Evolutionary conservation across 2,329 filamentous ascomycete genomes (phyloP), one percentile per base, ranked within the genome.

Genomic region (Davidsoniella eucalypti): DNA sequence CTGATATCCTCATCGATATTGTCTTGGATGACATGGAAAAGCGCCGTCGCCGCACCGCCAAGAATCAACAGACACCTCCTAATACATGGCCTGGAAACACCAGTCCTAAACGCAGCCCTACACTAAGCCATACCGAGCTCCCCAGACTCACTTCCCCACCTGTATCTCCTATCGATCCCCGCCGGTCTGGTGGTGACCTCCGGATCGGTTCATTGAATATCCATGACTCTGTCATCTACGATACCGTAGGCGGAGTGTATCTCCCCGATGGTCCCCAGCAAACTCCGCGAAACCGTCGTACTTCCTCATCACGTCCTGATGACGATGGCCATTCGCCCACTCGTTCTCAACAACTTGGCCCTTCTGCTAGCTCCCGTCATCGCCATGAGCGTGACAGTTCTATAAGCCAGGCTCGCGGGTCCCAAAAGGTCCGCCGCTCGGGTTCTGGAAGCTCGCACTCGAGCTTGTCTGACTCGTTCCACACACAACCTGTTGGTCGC

Each of bases 11-110:
- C 44, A 85, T 92, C 55, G 83, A 93, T 58, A 93, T 98, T 57
- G 88, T 98, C 23, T 68, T 98, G 54, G 92, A 98, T 61, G 92
- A 98, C 60, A 92, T 94, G 73, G 90, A 96, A 64, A 92, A 86
- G 67, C 76, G 92, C 56, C 79, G 90, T 21, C 79, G 87, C 54
- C 79, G 92, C 47, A 93, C 88, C 0, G 87, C 87, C 40, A 96
- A 94, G 66, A 74, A 80, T 8, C 85, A 92, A 55, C 73, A 80
- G 10, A 93, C 87, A 0, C 51, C 51, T 8, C 86, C 88, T 3
- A 82, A 84, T 9, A 76, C 82, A 1, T 86, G 82, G 75, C 71
- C 70, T 59, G 64, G 73, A 58, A 64, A 64, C 42, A 65, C 70
- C 7, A 80, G 74, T 55, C 75, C 76, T 23, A 71, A 72, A 44